Percentiles rank a stretch among this genome's conserved stretches.
Evolutionary conservation across 202 grass and related monocot species (phyloP).

Genomic region (Panicum virgatum): DNA sequence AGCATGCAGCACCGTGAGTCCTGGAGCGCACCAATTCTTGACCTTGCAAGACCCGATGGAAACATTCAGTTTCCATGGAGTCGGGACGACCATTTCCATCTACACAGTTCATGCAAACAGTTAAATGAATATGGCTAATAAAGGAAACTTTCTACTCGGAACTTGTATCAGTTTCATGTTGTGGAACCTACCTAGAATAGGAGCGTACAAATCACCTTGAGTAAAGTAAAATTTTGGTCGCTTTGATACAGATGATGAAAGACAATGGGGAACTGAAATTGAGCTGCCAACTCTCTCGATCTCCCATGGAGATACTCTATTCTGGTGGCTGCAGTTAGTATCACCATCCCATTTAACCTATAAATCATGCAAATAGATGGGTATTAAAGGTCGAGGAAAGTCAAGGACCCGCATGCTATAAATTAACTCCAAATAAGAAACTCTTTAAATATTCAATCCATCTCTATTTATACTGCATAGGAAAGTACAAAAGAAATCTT

Average conservation of each 20-base stretch:
- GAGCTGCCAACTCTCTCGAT: conserved; percentile 59
- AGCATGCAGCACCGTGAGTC: conserved; percentile 34
- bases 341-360: conserved; percentile 80
- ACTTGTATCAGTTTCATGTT: background rate
- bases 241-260: conserved; percentile 58
- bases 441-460: background rate
- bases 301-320: conserved; percentile 90
- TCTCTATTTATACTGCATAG: background rate
- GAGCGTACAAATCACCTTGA: conserved; percentile 46
- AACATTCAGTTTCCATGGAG: conserved; percentile 56
- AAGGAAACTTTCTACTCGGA: background rate
- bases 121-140: conserved; percentile 8
- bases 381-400: background rate
- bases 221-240: conserved; percentile 70
- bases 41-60: conserved; percentile 99
- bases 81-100: conserved; percentile 66
- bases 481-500: background rate
- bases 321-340: conserved; percentile 44
- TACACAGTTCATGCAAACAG: conserved; percentile 37
- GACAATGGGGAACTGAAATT: conserved; percentile 40
- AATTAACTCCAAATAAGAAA: background rate
- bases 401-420: background rate
- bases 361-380: conserved; percentile 36
- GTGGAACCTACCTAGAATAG: conserved; percentile 41
- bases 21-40: conserved; percentile 80